Evolutionary conservation across 495 filamentous ascomycete genomes (phyloP), one percentile per base, ranked within the genome.

Genomic region (Ramalina intermedia): DNA sequence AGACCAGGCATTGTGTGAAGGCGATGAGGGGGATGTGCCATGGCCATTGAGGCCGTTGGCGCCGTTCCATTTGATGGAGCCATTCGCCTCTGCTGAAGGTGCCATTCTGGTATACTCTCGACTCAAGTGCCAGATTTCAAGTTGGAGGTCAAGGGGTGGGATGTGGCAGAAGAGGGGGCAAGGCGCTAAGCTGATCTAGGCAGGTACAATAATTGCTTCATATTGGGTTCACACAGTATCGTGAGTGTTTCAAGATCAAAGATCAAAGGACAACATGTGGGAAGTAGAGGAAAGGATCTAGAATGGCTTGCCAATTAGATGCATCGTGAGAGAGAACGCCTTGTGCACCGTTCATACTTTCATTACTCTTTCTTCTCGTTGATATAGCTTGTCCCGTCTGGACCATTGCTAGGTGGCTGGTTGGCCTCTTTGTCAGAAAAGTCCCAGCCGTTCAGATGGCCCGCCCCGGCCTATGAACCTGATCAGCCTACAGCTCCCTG

Each of bases 361-460:
- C 41, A 48, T 59, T 46, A 29, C 33, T 57, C 42, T 41, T 55
- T 45, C 55, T 63, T 64, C 59, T 71, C 64, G 46, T 70, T 61
- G 52, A 70, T 61, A 51, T 58, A 70, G 53, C 63, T 62, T 16
- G 61, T 64, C 11, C 53, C 51, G 14, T 49, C 52, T 2, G 55
- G 44, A 26, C 51, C 49, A 4, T 46, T 48, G 41, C 53, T 43
- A 21, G 52, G 18, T 27, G 52, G 53, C n/a, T 39, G 43, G 42
- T 54, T 41, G 43, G 59, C 63, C 47, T 69, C 67, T 58, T 68
- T 67, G 20, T 60, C 59, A 20, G 49, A 61, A 47, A 84, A 74
- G 56, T 81, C 71, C 87, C 87, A 94, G 41, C 69, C 58, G 57
- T 94, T 94, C 64, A 93, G 63, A 51, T 83, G 73, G 14, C 87